These are phyloP conservation scores for Berberis vulgaris DNA, from an alignment of 164 flowering plant species.

Conservation along the genomic window DNA sequence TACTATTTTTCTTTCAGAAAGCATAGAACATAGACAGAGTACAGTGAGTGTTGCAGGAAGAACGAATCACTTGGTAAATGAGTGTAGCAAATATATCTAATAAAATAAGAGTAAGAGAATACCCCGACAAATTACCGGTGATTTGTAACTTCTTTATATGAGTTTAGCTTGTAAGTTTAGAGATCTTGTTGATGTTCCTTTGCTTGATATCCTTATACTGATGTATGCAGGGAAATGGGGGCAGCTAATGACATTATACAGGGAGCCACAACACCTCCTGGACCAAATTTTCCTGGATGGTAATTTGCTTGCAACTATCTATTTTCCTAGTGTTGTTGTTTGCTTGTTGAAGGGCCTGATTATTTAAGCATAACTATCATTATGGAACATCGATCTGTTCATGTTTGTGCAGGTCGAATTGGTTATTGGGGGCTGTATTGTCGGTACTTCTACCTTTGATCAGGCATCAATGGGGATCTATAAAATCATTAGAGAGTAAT, in stretches of 20 bases:
- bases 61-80: no score
- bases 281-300: constrained; percentile 7
- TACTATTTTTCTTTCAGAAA: no score
- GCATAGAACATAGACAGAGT: no score
- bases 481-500: constrained; percentile 7
- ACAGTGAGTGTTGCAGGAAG: no score
- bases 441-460: constrained; percentile 5
- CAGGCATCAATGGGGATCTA: constrained; percentile 5
- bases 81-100: no score
- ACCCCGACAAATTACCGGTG: not conserved
- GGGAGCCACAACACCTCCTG: not conserved
- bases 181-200: not conserved
- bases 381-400: not conserved
- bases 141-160: not conserved
- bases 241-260: not conserved
- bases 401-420: constrained; percentile 3
- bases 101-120: no score
- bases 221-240: not conserved
- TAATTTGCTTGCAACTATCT: not conserved
- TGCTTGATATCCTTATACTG: not conserved
- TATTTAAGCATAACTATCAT: not conserved
- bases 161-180: not conserved
- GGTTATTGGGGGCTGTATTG: constrained; percentile 3
- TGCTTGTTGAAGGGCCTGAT: not conserved
- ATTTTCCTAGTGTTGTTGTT: not conserved